Percentiles rank a stretch among this genome's conserved stretches.
Conservation (phyloP, 176 grass and related monocot genomes). For the Zizania latifolia region DNA sequence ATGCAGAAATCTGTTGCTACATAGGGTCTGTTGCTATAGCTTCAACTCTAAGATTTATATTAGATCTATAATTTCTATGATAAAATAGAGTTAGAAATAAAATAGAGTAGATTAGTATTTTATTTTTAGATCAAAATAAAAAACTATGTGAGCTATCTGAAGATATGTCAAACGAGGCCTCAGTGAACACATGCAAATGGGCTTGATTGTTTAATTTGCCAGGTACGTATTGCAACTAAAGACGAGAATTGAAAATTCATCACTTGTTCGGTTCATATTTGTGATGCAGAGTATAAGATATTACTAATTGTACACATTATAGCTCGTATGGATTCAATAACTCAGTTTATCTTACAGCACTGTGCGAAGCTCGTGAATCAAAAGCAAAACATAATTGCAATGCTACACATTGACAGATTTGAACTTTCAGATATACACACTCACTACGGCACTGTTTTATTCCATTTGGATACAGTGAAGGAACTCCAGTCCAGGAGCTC, state of each 20-base stretch:
- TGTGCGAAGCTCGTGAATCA: background rate
- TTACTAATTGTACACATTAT: background rate
- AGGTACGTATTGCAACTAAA: background rate
- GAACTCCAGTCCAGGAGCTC: background rate
- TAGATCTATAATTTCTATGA: no score
- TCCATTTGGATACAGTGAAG: background rate
- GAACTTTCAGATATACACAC: background rate
- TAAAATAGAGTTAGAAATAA: no score
- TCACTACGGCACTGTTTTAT: constrained; percentile 3
- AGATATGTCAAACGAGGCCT: no score
- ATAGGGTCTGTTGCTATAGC: no score
- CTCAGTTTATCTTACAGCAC: background rate
- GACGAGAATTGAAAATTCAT: background rate
- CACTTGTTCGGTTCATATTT: background rate
- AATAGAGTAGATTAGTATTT: no score
- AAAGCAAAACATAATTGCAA: background rate
- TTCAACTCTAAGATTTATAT: no score
- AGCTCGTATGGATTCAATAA: background rate
- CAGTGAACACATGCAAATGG: background rate
- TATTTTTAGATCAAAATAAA: no score
- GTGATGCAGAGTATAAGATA: background rate
- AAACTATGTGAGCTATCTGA: no score
- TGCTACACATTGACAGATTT: constrained; percentile 9
- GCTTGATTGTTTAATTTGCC: background rate
- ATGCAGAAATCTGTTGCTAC: background rate